Base-by-base conservation (phyloP, 2,329 filamentous ascomycete species). In the Trichophyton rubrum region DNA sequence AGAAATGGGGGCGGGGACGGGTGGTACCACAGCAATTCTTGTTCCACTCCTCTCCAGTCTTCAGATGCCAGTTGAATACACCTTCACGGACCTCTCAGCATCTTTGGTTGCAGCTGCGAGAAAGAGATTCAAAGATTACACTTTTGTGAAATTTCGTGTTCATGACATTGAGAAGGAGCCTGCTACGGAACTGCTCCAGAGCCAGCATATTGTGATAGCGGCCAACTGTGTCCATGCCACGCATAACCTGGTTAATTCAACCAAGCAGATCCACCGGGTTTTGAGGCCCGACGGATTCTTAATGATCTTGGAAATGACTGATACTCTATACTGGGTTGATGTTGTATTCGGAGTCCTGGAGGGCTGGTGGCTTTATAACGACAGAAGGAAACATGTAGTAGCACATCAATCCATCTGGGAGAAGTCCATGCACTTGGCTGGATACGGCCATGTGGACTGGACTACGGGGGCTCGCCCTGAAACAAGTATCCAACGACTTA, bases 321-420 rank as follows among this genome's bases (percentile, higher is more conserved):
- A 62, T 17, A 65, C 64, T 17, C 59, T 72, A 13, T 66, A 62
- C 61, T 72, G 69, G 68, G 61, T 68, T 3, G 72, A 76, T 61
- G 47, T 74, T 7, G 66, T 74, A 17, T 71, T 73, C 57, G 74
- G 74, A 4, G 61, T 74, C 6, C 64, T 76, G 0, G 72, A 74
- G 24, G 74, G 73, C 2, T 75, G 74, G 73, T 75, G 74, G 74
- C 61, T 71, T 1, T 73, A 73, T 55, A 66, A 71, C 1, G 72
- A 60, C 47, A 51, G 59, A 20, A 51, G 59, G 9, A 56, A 40
- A 15, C 59, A 60, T 56, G 59, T 56, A 3, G 59, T 60, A n/a
- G 55, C 59, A 4, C 35, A 56, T 22, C 45, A 60, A 40, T 43
- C 49, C 22, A 38, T 43, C n/a, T 60, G 59, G 59, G 51, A 60